These are phyloP conservation scores for Malania oleifera DNA, from an alignment of 164 flowering plant genomes.

Conservation along the genomic window DNA sequence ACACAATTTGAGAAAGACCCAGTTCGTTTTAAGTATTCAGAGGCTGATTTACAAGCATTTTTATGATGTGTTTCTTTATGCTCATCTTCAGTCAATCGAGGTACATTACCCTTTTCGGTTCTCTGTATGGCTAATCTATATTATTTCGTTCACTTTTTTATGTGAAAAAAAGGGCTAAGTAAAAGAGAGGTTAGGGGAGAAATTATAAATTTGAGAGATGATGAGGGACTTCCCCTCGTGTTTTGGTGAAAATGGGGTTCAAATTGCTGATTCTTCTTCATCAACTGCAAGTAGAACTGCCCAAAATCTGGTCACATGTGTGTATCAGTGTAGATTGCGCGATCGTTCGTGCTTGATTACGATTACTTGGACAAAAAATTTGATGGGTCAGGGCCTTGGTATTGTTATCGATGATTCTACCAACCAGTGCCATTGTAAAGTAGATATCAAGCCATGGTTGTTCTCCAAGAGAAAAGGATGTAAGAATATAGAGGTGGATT, in stretches of 20 bases:
- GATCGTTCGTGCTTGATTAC: neutral
- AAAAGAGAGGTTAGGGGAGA: too few species aligned
- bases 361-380: neutral
- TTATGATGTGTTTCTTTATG: neutral
- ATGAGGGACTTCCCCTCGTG: conserved; percentile 2
- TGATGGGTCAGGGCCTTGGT: conserved; percentile 3
- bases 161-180: too few species aligned
- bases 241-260: conserved; percentile 6
- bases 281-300: neutral
- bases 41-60: neutral
- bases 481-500: conserved; percentile 1
- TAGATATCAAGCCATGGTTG: neutral
- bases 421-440: neutral
- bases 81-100: neutral
- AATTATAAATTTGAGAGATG: neutral
- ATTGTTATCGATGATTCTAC: neutral
- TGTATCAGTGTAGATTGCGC: conserved; percentile 1
- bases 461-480: conserved; percentile 4
- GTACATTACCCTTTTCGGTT: neutral
- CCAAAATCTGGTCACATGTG: neutral
- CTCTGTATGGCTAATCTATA: neutral
- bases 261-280: conserved; percentile 3
- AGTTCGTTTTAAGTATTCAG: neutral
- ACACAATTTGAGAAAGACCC: too few species aligned
- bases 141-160: too few species aligned